Conservation (phyloP, 768 basidiomycete species). For the Xanthoconium purpureum region DNA sequence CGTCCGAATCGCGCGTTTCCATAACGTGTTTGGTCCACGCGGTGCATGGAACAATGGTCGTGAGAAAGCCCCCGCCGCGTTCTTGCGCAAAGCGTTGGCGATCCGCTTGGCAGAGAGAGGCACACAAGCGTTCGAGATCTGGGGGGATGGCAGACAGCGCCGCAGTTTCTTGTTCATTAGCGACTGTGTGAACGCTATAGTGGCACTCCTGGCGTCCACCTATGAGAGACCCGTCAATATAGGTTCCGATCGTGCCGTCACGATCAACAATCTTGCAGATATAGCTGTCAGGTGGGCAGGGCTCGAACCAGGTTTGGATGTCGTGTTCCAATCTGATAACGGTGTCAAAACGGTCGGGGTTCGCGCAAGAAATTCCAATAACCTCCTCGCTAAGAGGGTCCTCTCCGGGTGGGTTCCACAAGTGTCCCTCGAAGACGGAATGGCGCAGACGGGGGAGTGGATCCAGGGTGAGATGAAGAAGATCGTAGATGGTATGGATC, state of each 20-base stretch:
- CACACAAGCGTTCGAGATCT: conserved; percentile 44
- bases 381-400: conserved; percentile 30
- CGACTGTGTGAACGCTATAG: conserved; percentile 51
- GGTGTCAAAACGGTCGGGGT: conserved; percentile 44
- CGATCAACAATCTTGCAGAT: conserved; percentile 41
- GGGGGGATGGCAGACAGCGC: conserved; percentile 53
- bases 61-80: conserved; percentile 58
- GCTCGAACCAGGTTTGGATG: conserved; percentile 20
- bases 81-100: conserved; percentile 51
- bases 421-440: conserved; percentile 43
- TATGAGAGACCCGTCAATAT: conserved; percentile 44
- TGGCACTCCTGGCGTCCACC: conserved; percentile 41
- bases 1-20: conserved; percentile 51
- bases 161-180: conserved; percentile 56
- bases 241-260: conserved; percentile 44
- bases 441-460: conserved; percentile 47
- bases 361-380: conserved; percentile 50
- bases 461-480: conserved; percentile 39
- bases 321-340: conserved; percentile 28
- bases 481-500: conserved; percentile 3
- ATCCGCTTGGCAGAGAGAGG: conserved; percentile 11
- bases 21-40: conserved; percentile 56
- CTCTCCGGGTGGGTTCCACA: conserved; percentile 44
- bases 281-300: conserved; percentile 38
- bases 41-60: conserved; percentile 52